These are phyloP conservation scores for Malassezia pachydermatis DNA, from an alignment of 1,284 basidiomycete species.

Conservation along the genomic window DNA sequence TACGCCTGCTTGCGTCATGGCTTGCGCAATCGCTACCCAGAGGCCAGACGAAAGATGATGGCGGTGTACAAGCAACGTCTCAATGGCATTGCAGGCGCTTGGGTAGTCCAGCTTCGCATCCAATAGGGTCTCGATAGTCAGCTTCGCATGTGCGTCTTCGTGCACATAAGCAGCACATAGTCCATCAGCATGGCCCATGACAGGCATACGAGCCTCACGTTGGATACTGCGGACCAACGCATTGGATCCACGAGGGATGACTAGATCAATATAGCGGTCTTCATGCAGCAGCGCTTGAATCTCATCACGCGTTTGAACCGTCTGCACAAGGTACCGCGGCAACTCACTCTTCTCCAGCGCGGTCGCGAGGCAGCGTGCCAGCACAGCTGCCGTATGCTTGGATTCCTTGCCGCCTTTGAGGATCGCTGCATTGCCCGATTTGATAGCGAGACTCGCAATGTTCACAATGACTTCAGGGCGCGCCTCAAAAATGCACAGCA, in stretches of 20 bases:
- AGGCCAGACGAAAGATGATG: conserved; percentile 49
- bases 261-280: conserved; percentile 87
- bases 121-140: conserved; percentile 68
- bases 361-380: conserved; percentile 57
- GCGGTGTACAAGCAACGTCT: conserved; percentile 78
- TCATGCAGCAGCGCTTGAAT: conserved; percentile 74
- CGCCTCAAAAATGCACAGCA: conserved; percentile 95
- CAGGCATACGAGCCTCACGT: conserved; percentile 79
- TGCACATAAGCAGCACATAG: conserved; percentile 84
- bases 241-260: conserved; percentile 91
- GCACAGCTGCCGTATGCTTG: conserved; percentile 25
- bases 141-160: conserved; percentile 64
- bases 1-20: conserved; percentile 62
- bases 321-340: conserved; percentile 73
- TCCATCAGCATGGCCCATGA: conserved; percentile 98
- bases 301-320: conserved; percentile 82
- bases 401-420: conserved; percentile 44
- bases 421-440: conserved; percentile 62
- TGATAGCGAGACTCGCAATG: conserved; percentile 89
- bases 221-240: conserved; percentile 80
- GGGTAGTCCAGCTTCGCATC: conserved; percentile 97
- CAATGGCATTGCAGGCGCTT: conserved; percentile 86
- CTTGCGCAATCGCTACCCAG: conserved; percentile 68
- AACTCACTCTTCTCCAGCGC: conserved; percentile 60
- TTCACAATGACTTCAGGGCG: conserved; percentile 96